Percentiles rank a stretch among this genome's conserved stretches.
Conservation (phyloP, 164 flowering plant species). For the Vitis rupestris region DNA sequence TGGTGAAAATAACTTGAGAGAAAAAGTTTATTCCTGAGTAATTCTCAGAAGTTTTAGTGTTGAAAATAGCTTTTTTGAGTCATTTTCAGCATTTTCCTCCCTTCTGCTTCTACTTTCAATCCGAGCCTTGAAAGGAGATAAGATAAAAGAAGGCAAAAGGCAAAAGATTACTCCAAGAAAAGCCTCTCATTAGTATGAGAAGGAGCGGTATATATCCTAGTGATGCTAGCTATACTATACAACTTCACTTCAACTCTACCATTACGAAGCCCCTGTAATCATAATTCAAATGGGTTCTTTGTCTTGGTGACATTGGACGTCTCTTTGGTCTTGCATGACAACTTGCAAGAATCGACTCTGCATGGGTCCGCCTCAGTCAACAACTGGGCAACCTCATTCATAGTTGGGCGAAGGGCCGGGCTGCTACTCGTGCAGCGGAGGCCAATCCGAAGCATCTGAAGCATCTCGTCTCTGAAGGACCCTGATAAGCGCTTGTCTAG, state of each 20-base stretch:
- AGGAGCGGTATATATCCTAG: constrained; percentile 8
- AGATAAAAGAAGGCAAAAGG: neutral
- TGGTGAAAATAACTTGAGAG: too few species aligned
- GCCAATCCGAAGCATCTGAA: constrained; percentile 71
- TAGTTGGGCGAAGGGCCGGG: constrained; percentile 76
- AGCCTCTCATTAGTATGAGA: constrained; percentile 10
- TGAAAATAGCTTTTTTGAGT: too few species aligned
- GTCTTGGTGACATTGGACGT: constrained; percentile 25
- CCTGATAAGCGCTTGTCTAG: constrained; percentile 66
- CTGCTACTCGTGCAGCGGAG: constrained; percentile 62
- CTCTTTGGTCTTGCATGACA: constrained; percentile 46
- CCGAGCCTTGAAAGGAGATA: too few species aligned
- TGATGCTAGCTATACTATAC: neutral
- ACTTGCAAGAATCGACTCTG: constrained; percentile 49
- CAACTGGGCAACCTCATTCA: constrained; percentile 87
- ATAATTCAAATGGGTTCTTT: constrained; percentile 30
- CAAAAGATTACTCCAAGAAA: constrained; percentile 8
- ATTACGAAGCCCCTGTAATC: constrained; percentile 9
- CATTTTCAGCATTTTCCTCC: too few species aligned
- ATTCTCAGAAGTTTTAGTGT: too few species aligned
- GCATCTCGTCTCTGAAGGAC: constrained; percentile 71
- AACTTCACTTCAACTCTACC: constrained; percentile 1
- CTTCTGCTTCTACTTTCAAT: too few species aligned
- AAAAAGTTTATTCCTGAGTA: too few species aligned
- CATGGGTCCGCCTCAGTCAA: constrained; percentile 80